Evolutionary conservation across 2,329 filamentous ascomycete species (phyloP).

Genomic region (Trichoderma polysporum): DNA sequence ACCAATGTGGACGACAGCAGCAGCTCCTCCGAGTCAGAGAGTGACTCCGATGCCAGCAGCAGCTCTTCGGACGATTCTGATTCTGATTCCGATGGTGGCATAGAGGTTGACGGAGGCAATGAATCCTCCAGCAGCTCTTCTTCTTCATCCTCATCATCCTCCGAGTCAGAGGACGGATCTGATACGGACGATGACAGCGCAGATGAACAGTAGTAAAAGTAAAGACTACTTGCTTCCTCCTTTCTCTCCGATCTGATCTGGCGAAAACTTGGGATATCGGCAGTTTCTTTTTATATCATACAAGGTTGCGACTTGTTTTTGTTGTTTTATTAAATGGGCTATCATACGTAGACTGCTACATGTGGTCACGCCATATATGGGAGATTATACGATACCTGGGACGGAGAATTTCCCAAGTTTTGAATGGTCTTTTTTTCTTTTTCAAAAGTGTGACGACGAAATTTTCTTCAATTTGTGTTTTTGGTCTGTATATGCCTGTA

Average conservation of each 20-base stretch:
- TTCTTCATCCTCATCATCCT: slow-evolving; percentile 39
- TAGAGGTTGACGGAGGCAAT: slow-evolving; percentile 24
- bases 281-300: neutral
- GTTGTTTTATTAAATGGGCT: neutral
- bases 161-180: slow-evolving; percentile 32
- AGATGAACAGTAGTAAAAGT: slow-evolving; percentile 24
- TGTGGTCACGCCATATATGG: slow-evolving; percentile 2
- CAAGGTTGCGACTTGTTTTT: neutral
- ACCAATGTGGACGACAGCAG: slow-evolving; percentile 45
- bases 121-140: slow-evolving; percentile 46
- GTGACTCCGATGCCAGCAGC: slow-evolving; percentile 35
- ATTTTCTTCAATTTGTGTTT: neutral
- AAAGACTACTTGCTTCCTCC: neutral
- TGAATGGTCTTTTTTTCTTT: neutral
- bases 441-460: neutral
- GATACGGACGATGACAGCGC: slow-evolving; percentile 25
- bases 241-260: neutral
- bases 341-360: slow-evolving; percentile 28
- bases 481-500: neutral
- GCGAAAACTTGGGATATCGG: neutral
- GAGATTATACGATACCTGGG: slow-evolving; percentile 27
- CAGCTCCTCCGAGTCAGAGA: slow-evolving; percentile 35
- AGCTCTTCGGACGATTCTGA: slow-evolving; percentile 38
- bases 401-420: slow-evolving; percentile 18
- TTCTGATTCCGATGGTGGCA: slow-evolving; percentile 30